A percentile compares a stretch with the other conserved stretches of the same genome.
Evolutionary conservation across 23 red algal species (phyloP).

Genomic region (Chondrus crispus): DNA sequence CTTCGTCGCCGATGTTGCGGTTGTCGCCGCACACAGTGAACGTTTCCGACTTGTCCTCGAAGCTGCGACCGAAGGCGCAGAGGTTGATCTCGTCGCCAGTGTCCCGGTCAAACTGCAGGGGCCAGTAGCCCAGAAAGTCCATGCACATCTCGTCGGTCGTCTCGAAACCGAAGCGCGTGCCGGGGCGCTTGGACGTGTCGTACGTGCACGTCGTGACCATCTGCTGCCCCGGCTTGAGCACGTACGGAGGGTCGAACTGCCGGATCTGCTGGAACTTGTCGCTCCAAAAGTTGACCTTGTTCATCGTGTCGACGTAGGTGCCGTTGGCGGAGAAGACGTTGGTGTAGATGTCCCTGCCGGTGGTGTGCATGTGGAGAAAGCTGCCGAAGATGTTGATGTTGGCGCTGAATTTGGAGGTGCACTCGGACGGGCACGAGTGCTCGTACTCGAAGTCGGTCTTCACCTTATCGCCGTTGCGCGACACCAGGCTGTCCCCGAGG

Average conservation of each 20-base stretch:
- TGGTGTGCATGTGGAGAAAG: slow-evolving; percentile 59
- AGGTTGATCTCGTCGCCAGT: slow-evolving; percentile 37
- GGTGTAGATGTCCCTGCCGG: slow-evolving; percentile 47
- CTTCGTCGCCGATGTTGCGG: neutral
- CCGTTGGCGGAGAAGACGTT: slow-evolving; percentile 52
- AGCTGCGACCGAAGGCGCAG: neutral
- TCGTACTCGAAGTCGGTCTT: slow-evolving; percentile 31
- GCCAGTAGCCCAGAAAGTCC: slow-evolving; percentile 50
- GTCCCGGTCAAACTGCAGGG: slow-evolving; percentile 24
- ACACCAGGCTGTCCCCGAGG: slow-evolving; percentile 29
- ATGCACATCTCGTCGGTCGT: slow-evolving; percentile 70
- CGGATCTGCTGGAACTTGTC: slow-evolving; percentile 41
- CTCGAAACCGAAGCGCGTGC: slow-evolving; percentile 43
- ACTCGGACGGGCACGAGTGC: slow-evolving; percentile 54
- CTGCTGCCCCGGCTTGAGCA: slow-evolving; percentile 33
- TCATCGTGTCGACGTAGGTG: slow-evolving; percentile 35
- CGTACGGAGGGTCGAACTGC: slow-evolving; percentile 1
- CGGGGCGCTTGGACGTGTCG: slow-evolving; percentile 42
- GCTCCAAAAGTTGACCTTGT: slow-evolving; percentile 61
- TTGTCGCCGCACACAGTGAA: slow-evolving; percentile 24
- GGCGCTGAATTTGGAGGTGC: slow-evolving; percentile 6
- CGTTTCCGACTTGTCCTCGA: neutral
- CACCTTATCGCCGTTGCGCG: neutral
- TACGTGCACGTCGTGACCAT: slow-evolving; percentile 44
- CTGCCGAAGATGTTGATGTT: slow-evolving; percentile 20